Evolutionary conservation across 2,329 filamentous ascomycete species (phyloP), one percentile per base, ranked within the genome.

Genomic region (Cryoendolithus antarcticus): DNA sequence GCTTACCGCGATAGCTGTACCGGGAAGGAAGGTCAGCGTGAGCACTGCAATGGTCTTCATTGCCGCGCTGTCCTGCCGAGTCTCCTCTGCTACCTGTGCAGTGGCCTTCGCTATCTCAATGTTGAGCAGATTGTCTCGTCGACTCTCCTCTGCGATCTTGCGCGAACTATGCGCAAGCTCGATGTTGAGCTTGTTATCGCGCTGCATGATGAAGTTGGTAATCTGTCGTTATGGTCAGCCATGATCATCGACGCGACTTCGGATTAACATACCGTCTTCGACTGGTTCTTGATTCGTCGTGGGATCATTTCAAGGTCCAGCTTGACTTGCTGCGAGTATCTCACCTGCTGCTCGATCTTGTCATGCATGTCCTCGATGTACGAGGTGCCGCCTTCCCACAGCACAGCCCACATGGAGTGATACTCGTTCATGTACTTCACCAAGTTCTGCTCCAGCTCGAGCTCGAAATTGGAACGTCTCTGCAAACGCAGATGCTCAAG

Each of bases 11-110:
- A 59, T 52, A 13, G 61, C 60, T 3, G 61, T 57, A 1, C 60
- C 52, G 2, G 64, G 64, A 32, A 67, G 54, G 53, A 67, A 67
- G 4, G 64, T 52, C 11, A 67, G 44, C 1, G 64, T 67, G 43
- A 64, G 52, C 6, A 66, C 53, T 0, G 64, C 64, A 11, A 67
- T 65, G 0, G 61, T 64, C 47, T 65, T 65, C 64, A 67, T 67
- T 9, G 61, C 63, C 9, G 58, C 54, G 30, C 54, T 61, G 42
- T 66, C 62, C 6, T 55, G 46, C 36, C 55, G 41, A 12, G 55
- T 54, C 39, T 55, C 47, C 30, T 58, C 54, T 11, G 55, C 56
- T 30, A 58, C 48, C 31, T 57, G 53, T 5, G 53, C 53, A 4
- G 56, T 57, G n/a, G 53, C 50, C 37, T 54, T 54, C 10, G 56